Percentiles rank a stretch among this genome's conserved stretches.
phyloP scores from a whole-genome alignment of 768 basidiomycete species.

The Auricularia heimuer region DNA sequence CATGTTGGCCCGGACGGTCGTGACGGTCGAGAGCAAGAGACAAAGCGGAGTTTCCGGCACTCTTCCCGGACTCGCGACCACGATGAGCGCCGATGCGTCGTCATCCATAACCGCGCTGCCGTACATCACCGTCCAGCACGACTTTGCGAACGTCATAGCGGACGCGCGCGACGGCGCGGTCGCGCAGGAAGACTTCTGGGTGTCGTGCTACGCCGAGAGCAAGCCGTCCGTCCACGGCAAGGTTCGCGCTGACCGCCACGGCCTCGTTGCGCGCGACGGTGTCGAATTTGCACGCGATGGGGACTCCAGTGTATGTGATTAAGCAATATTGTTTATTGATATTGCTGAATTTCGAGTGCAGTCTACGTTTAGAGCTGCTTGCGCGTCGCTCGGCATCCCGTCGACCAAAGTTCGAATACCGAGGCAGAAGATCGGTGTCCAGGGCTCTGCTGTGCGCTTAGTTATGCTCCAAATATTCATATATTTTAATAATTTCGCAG shows the following conservation, averaged over 20 bases:
- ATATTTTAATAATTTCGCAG: slow-evolving; percentile 30
- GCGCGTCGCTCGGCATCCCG: slow-evolving; percentile 36
- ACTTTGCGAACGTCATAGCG: slow-evolving; percentile 46
- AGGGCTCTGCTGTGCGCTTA: slow-evolving; percentile 14
- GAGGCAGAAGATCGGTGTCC: slow-evolving; percentile 35
- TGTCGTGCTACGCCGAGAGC: slow-evolving; percentile 50
- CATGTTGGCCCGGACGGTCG: too few species aligned
- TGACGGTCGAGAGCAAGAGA: too few species aligned
- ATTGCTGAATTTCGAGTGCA: slow-evolving; percentile 5
- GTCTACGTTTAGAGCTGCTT: slow-evolving; percentile 36
- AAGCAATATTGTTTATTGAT: neutral
- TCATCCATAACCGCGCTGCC: slow-evolving; percentile 26
- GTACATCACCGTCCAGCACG: slow-evolving; percentile 49
- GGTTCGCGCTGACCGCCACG: slow-evolving; percentile 41
- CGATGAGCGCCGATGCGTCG: too few species aligned
- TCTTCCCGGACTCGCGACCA: too few species aligned
- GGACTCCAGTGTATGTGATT: slow-evolving; percentile 21
- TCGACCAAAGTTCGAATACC: slow-evolving; percentile 42
- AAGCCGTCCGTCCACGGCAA: slow-evolving; percentile 52
- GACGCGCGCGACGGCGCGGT: slow-evolving; percentile 54
- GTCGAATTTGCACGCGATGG: slow-evolving; percentile 31
- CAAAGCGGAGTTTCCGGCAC: too few species aligned
- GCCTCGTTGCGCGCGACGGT: slow-evolving; percentile 37
- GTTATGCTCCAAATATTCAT: too few species aligned
- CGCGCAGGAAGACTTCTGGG: slow-evolving; percentile 56